phyloP scores from a whole-genome alignment of 2,329 filamentous ascomycete genomes.

The Fusarium zealandicum region DNA sequence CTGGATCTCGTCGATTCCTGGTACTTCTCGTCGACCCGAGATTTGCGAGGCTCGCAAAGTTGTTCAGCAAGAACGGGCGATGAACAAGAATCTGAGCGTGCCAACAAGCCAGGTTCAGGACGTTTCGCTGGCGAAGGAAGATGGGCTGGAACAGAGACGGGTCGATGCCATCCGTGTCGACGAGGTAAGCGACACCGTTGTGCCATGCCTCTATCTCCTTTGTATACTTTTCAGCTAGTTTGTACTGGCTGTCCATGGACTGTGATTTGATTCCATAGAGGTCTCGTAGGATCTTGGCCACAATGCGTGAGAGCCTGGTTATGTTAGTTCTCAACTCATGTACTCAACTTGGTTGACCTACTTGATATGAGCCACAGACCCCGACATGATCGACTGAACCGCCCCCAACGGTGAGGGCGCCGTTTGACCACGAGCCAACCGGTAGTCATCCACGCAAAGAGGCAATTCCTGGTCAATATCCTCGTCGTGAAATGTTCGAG shows the following conservation, averaged over 20 bases:
- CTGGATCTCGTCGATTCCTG: slow-evolving; percentile 34
- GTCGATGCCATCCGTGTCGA: slow-evolving; percentile 48
- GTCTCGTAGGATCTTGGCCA: slow-evolving; percentile 44
- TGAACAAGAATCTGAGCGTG: slow-evolving; percentile 52
- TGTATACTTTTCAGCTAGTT: slow-evolving; percentile 41
- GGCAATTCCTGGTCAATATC: slow-evolving; percentile 70
- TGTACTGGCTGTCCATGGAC: slow-evolving; percentile 35
- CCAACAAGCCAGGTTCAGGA: slow-evolving; percentile 52
- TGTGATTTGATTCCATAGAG: slow-evolving; percentile 46
- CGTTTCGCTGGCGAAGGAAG: slow-evolving; percentile 50
- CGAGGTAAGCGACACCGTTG: slow-evolving; percentile 44
- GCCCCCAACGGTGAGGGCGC: background rate
- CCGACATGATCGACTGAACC: slow-evolving; percentile 40
- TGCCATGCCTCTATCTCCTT: slow-evolving; percentile 47
- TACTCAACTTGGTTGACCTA: slow-evolving; percentile 11
- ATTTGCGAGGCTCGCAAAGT: slow-evolving; percentile 39
- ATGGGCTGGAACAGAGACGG: slow-evolving; percentile 46
- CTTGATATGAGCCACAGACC: slow-evolving; percentile 46
- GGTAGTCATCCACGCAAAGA: slow-evolving; percentile 59
- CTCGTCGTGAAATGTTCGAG: slow-evolving; percentile 68
- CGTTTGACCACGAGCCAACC: slow-evolving; percentile 40
- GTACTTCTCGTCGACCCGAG: slow-evolving; percentile 1
- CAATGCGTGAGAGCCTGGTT: slow-evolving; percentile 42
- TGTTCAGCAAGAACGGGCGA: slow-evolving; percentile 48
- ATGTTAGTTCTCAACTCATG: background rate